Evolutionary conservation across 2,329 filamentous ascomycete species (phyloP), one percentile per base, ranked within the genome.

Genomic region (Fusarium pseudograminearum): DNA sequence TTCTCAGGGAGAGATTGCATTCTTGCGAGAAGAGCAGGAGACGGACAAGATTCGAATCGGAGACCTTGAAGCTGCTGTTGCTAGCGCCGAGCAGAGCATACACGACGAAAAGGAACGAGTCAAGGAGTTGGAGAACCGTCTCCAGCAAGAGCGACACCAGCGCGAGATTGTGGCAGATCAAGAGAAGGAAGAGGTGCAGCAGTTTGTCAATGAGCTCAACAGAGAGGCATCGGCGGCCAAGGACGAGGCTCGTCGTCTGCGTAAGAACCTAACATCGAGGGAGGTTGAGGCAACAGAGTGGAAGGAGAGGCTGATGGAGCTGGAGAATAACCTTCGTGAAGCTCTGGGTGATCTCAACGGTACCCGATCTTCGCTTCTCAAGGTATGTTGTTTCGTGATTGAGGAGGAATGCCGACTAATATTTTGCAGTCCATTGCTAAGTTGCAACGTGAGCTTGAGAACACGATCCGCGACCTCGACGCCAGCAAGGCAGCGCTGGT

Each of bases 21-120:
- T 99, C 85, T 80, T 99, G 52, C 90, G 96, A 3, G 96, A 99
- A 77, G 96, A 99, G 82, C 96, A 99, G 79, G 96, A 99, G 80
- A 89, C 88, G 20, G 96, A 99, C 83, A 99, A 99, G 85, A 97
- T 99, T 78, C 94, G 94, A 80, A 98, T 99, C 74, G 93, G 95
- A 38, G 94, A 98, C 76, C 85, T 98, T 10, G 94, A 98, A 76
- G 92, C 93, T 11, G 89, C 91, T 16, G 82, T 98, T 38, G 92
- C 93, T 73, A 91, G 89, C 59, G 87, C 90, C n/a, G 92, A 97
- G 77, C 89, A 93, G 75, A 88, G 84, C 50, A 83, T 97, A n/a
- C 88, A 91, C 59, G 94, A 96, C 53, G 94, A 97, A 79, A 92
- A 91, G 79, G 94, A 98, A 65, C 90, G 89, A 47, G 84, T 86